Evolutionary conservation across 2,329 filamentous ascomycete species (phyloP), one percentile per base, ranked within the genome.

Genomic region (Eutypa lata): DNA sequence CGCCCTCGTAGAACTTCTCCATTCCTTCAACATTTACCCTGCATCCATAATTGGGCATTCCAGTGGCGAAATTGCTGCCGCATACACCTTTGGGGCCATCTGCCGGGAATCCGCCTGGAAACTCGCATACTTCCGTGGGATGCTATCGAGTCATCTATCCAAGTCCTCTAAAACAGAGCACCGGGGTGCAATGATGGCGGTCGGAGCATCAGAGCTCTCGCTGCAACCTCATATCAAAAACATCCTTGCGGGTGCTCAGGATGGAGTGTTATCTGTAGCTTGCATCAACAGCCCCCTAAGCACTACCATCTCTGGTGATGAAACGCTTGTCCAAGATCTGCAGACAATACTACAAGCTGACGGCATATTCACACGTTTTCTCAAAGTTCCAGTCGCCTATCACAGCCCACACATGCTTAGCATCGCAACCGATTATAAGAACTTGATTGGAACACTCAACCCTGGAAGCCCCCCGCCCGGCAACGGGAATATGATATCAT

Each of bases 51-150:
- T 68, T 1, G 71, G 71, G 1, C 71, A 73, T 50, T 71, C 68
- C 1, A 67, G 62, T 19, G 71, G 71, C 16, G 71, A 73, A 54
- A 70, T 73, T 45, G 67, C 65, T 4, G 71, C 71, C 7, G 70
- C 68, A 1, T 73, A 35, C 31, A 8, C 8, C 31, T 8, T 35
- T 35, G 31, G 31, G 14, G 31, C 31, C 7, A 35, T 35, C 7
- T 35, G 8, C 14, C 31, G 31, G 14, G 14, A 35, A 14, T 35
- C 31, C 14, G 31, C 31, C 31, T 35, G 7, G 7, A 35, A 35
- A 35, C 31, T 35, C 14, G 31, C 31, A 7, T 35, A 35, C 14
- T 35, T 8, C 31, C 31, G 31, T 35, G 31, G 31, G 14, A 7
- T 35, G 7, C 31, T 8, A 14, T 7, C 31, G 31, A n/a, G n/a